Conservation (phyloP, 2,329 filamentous ascomycete genomes). For the Botryotinia narcissicola region DNA sequence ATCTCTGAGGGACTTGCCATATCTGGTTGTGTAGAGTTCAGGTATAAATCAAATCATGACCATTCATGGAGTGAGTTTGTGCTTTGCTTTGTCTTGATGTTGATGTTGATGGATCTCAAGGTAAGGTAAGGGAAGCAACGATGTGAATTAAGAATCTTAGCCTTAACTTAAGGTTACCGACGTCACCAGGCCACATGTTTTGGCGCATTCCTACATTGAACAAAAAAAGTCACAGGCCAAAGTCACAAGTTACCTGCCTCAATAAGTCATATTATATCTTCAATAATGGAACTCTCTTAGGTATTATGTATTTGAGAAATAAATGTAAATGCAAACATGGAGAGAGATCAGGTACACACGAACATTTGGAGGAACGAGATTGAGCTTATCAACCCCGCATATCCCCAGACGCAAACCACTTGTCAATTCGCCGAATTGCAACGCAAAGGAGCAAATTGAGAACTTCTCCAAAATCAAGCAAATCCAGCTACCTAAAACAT, state of each 20-base stretch:
- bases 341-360: background rate
- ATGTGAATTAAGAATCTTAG: background rate
- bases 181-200: slow-evolving; percentile 8
- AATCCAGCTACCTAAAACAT: background rate
- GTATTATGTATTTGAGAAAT: background rate
- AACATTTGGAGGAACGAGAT: background rate
- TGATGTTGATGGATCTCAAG: background rate
- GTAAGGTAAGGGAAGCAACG: background rate
- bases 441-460: background rate
- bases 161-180: background rate
- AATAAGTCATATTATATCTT: background rate
- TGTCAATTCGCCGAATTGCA: background rate
- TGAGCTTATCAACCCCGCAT: background rate
- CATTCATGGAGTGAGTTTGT: background rate
- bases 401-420: background rate
- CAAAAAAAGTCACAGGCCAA: background rate
- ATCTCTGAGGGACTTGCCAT: slow-evolving; percentile 13
- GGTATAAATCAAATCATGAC: background rate
- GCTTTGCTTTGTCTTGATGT: background rate
- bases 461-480: background rate
- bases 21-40: background rate
- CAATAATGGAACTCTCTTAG: background rate
- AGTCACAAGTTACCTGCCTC: background rate
- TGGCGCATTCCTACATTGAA: background rate
- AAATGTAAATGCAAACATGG: background rate